phyloP scores from a whole-genome alignment of 768 basidiomycete species.

The Psilocybe azurescens region DNA sequence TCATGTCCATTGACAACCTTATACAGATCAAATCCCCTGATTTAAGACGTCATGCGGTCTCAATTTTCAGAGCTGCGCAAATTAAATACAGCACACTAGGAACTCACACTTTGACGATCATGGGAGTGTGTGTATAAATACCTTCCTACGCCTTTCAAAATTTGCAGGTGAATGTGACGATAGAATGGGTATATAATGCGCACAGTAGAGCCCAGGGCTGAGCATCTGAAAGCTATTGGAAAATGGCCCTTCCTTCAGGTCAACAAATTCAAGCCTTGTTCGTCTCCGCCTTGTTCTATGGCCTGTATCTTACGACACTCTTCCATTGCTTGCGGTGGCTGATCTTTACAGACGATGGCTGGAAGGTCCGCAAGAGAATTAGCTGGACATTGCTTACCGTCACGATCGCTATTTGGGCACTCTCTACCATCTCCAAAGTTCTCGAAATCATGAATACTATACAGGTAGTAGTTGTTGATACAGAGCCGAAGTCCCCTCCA shows the following conservation, averaged over 20 bases:
- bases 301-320: constrained; percentile 19
- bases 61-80: too few relatives aligned
- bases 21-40: background rate
- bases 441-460: constrained; percentile 9
- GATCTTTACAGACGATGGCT: constrained; percentile 20
- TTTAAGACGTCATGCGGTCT: too few relatives aligned
- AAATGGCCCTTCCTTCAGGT: background rate
- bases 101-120: too few relatives aligned
- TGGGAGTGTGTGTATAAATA: too few relatives aligned
- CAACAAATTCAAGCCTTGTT: constrained; percentile 8
- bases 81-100: too few relatives aligned
- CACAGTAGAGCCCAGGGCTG: background rate
- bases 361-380: constrained; percentile 12
- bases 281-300: constrained; percentile 12
- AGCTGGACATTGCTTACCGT: constrained; percentile 17
- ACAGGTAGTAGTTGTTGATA: background rate
- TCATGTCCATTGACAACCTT: background rate
- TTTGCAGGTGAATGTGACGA: too few relatives aligned
- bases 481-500: constrained; percentile 2
- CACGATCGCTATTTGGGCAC: constrained; percentile 8
- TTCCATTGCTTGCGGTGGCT: constrained; percentile 19
- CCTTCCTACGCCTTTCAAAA: too few relatives aligned
- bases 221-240: background rate
- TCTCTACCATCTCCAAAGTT: constrained; percentile 1
- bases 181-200: background rate